A percentile compares a stretch with the other conserved stretches of the same genome.
Conservation (phyloP, 371 early-diverging fungal genomes). For the Mucor velutinosus region DNA sequence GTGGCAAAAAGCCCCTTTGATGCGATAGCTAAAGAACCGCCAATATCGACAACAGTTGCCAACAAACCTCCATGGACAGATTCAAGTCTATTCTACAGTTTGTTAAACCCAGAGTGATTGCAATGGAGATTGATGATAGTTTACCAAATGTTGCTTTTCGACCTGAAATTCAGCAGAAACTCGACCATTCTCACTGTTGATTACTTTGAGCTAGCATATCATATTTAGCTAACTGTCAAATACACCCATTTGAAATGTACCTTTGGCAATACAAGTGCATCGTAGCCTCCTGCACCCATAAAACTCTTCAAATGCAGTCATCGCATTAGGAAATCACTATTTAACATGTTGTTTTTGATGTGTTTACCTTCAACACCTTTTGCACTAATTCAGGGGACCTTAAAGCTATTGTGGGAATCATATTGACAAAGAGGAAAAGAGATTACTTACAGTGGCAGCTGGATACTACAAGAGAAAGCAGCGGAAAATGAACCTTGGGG, state of each 20-base stretch:
- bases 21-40: constrained; percentile 65
- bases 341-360: background rate
- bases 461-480: background rate
- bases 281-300: constrained; percentile 43
- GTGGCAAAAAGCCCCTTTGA: constrained; percentile 62
- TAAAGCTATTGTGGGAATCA: constrained; percentile 20
- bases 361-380: constrained; percentile 22
- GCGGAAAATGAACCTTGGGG: no score
- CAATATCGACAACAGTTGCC: constrained; percentile 61
- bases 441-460: background rate
- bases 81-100: constrained; percentile 54
- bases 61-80: constrained; percentile 66
- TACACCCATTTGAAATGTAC: constrained; percentile 14
- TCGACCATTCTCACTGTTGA: constrained; percentile 43
- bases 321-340: background rate
- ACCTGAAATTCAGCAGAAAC: constrained; percentile 54
- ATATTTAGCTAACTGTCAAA: background rate
- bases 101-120: background rate
- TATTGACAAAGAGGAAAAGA: background rate
- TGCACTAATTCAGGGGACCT: constrained; percentile 17
- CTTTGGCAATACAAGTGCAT: constrained; percentile 46
- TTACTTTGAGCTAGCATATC: constrained; percentile 42
- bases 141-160: constrained; percentile 59
- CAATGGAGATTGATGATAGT: background rate
- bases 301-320: constrained; percentile 30